Conservation (phyloP, 306 rosid species). For the Betula pendula region DNA sequence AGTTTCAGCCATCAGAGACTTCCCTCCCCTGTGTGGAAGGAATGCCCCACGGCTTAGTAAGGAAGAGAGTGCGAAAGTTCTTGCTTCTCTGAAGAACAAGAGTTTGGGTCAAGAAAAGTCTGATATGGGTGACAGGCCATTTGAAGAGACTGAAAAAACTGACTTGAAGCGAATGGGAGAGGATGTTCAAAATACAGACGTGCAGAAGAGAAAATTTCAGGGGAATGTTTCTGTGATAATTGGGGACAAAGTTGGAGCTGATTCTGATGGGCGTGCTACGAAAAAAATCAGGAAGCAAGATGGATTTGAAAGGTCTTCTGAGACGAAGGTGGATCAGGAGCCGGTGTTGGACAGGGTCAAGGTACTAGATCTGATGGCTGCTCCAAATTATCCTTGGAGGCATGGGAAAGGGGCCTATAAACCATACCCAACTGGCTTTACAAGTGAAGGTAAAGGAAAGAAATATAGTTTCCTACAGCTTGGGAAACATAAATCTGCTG, state of each 20-base stretch:
- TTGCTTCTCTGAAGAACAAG: conserved; percentile 22
- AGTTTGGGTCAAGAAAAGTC: conserved; percentile 28
- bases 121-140: conserved; percentile 29
- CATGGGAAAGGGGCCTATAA: conserved; percentile 37
- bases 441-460: conserved; percentile 45
- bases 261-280: no score
- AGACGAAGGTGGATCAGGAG: conserved; percentile 16
- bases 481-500: conserved; percentile 36
- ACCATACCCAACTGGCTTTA: conserved; percentile 27
- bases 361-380: conserved; percentile 62
- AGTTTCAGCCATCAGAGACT: conserved; percentile 69
- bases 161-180: conserved; percentile 31
- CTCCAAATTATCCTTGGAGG: conserved; percentile 60
- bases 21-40: conserved; percentile 74
- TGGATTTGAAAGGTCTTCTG: no score
- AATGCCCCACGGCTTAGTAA: conserved; percentile 40
- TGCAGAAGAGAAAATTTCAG: conserved; percentile 22
- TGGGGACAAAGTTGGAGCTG: neutral
- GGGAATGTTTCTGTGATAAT: neutral
- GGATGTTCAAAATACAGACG: conserved; percentile 34
- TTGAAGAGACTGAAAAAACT: conserved; percentile 18
- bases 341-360: conserved; percentile 35
- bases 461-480: conserved; percentile 26
- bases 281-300: no score
- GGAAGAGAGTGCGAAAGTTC: conserved; percentile 24